Conservation (phyloP, 495 filamentous ascomycete genomes). For the Aspergillus affinis region DNA sequence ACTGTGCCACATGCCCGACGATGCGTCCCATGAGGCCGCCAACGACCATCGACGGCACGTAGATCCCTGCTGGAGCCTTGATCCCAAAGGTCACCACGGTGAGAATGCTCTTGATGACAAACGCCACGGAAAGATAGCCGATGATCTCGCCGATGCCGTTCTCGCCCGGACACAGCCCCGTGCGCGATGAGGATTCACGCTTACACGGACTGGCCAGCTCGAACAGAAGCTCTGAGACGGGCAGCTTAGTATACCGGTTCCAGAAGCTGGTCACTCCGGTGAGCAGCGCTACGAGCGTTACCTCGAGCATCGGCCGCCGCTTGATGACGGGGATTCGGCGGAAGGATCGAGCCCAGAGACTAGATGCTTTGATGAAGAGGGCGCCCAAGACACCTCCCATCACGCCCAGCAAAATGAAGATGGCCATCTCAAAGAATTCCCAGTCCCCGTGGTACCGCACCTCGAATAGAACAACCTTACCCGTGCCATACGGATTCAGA, state of each 20-base stretch:
- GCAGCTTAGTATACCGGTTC: conserved; percentile 86
- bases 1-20: conserved; percentile 85
- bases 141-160: conserved; percentile 75
- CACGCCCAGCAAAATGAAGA: conserved; percentile 81
- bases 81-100: conserved; percentile 90
- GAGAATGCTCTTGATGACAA: conserved; percentile 84
- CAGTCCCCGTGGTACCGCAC: conserved; percentile 91
- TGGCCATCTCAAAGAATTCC: conserved; percentile 86
- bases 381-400: conserved; percentile 84
- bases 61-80: conserved; percentile 95
- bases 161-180: conserved; percentile 75
- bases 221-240: conserved; percentile 86
- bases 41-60: conserved; percentile 97
- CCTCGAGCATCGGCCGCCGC: conserved; percentile 79
- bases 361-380: conserved; percentile 93
- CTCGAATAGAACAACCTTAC: conserved; percentile 95
- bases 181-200: conserved; percentile 52
- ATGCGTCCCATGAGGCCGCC: conserved; percentile 90
- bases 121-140: conserved; percentile 67
- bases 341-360: conserved; percentile 85
- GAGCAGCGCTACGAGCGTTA: conserved; percentile 79
- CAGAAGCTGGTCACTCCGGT: conserved; percentile 88
- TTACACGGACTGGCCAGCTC: conserved; percentile 89
- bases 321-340: conserved; percentile 79
- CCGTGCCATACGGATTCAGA: conserved; percentile 91